These are phyloP conservation scores for Leptographium galeiforme DNA, from an alignment of 2,329 filamentous ascomycete species.

Conservation along the genomic window DNA sequence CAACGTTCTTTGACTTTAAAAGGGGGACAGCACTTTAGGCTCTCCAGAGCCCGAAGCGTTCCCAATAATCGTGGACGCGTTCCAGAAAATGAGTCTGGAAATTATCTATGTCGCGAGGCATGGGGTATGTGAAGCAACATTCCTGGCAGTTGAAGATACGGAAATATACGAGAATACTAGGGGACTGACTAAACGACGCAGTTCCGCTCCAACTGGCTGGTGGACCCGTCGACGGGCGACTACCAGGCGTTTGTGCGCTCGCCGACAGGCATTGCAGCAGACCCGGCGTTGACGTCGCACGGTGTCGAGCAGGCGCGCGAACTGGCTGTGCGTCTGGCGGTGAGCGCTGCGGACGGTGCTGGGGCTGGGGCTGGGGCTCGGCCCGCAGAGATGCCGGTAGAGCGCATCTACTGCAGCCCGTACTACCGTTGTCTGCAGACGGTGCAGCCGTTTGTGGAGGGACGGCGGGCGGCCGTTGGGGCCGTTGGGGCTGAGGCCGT, in stretches of 20 bases:
- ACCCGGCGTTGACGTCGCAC: slow-evolving; percentile 76
- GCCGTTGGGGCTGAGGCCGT: neutral
- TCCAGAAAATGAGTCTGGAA: slow-evolving; percentile 42
- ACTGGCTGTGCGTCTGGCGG: slow-evolving; percentile 51
- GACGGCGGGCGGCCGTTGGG: neutral
- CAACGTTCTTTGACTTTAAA: too few species aligned
- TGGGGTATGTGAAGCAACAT: slow-evolving; percentile 42
- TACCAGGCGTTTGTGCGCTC: slow-evolving; percentile 63
- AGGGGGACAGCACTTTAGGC: too few species aligned
- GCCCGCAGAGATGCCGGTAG: slow-evolving; percentile 50
- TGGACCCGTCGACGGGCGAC: slow-evolving; percentile 65
- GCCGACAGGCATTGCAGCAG: slow-evolving; percentile 77
- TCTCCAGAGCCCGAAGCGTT: too few species aligned
- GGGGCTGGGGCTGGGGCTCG: neutral
- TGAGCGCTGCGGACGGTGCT: neutral
- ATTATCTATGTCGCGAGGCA: slow-evolving; percentile 64
- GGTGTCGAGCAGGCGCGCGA: slow-evolving; percentile 74
- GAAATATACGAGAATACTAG: neutral
- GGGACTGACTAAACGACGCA: slow-evolving; percentile 19
- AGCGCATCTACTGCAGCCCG: slow-evolving; percentile 68
- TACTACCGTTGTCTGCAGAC: slow-evolving; percentile 86
- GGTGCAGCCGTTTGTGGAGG: slow-evolving; percentile 50
- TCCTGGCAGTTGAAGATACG: neutral
- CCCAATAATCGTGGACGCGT: neutral
- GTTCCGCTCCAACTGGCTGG: slow-evolving; percentile 86